Evolutionary conservation across 2,329 filamentous ascomycete species (phyloP).

Genomic region (Pseudocercospora ulei): DNA sequence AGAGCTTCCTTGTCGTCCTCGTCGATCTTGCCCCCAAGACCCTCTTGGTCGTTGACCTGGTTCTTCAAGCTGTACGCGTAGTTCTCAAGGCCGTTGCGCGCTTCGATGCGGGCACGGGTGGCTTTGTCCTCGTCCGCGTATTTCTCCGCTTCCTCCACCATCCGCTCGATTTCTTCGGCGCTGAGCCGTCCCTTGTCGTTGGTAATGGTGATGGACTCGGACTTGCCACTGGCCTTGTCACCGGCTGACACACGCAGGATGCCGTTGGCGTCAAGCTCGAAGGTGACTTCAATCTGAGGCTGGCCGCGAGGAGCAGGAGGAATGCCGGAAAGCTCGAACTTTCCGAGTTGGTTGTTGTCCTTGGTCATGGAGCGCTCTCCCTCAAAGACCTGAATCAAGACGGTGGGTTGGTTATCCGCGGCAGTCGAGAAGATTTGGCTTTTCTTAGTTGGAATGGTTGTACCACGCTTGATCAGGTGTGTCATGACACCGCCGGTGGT

Average conservation of each 20-base stretch:
- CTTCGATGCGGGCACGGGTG: slow-evolving; percentile 90
- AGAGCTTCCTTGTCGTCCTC: slow-evolving; percentile 98
- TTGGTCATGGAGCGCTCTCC: slow-evolving; percentile 60
- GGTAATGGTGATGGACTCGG: slow-evolving; percentile 95
- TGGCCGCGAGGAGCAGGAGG: slow-evolving; percentile 90
- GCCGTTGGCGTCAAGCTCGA: slow-evolving; percentile 96
- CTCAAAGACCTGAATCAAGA: slow-evolving; percentile 99
- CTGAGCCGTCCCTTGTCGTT: slow-evolving; percentile 98
- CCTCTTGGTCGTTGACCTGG: slow-evolving; percentile 94
- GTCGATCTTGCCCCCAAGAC: slow-evolving; percentile 94
- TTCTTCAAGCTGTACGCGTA: slow-evolving; percentile 99
- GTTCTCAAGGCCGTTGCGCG: slow-evolving; percentile 95
- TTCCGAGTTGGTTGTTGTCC: slow-evolving; percentile 77
- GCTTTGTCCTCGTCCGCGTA: slow-evolving; percentile 99
- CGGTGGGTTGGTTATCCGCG: slow-evolving; percentile 94
- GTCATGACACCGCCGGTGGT: slow-evolving; percentile 97
- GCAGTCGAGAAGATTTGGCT: slow-evolving; percentile 97
- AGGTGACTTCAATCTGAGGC: slow-evolving; percentile 95
- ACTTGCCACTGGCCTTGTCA: slow-evolving; percentile 97
- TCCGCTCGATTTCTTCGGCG: slow-evolving; percentile 95
- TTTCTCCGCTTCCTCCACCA: slow-evolving; percentile 97
- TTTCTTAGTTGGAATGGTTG: slow-evolving; percentile 98
- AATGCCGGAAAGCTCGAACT: slow-evolving; percentile 95
- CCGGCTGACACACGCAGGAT: slow-evolving; percentile 92
- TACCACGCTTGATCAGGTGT: slow-evolving; percentile 96